Evolutionary conservation across 495 filamentous ascomycete species (phyloP), one percentile per base, ranked within the genome.

Genomic region (Talaromyces nanjingensis): DNA sequence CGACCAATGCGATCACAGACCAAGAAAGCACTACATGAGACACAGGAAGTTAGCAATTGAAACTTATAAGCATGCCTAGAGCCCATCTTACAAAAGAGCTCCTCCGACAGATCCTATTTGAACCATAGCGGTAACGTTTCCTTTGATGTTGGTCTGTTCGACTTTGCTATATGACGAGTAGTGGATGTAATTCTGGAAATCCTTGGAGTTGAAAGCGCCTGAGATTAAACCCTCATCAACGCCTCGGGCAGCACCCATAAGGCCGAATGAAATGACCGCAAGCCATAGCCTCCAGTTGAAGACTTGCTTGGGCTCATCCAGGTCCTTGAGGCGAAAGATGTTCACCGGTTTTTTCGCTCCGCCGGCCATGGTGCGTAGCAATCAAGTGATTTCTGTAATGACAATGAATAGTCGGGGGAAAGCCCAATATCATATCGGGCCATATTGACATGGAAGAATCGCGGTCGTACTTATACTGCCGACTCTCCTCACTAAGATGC

Each of bases 221-320:
- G 83, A 84, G 69, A 89, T 90, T 52, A 90, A 76, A 34, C 87
- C 88, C 70, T 91, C 88, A 66, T 91, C 88, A n/a, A 91, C 69
- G 64, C 78, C 78, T 7, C 78, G 72, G 16, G 88, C 88, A 27
- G 88, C 87, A 60, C 87, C 87, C 73, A 90, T 84, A 11, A 89
- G 82, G 27, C 86, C 86, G 54, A 89, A 88, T 0, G 86, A 87
- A 65, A 86, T 31, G 25, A 89, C 86, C 18, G 86, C 83, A 64
- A 88, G 84, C 82, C 83, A 86, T 67, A 89, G 73, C 33, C 81
- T 72, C 84, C 84, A 87, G 69, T 89, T 89, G 72, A 87, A 84
- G 59, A 84, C 71, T 55, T 83, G 74, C 49, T 80, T 80, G 3
- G 86, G 86, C 59, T 86, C 84, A 33, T 75, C 76, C 20, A 78